Evolutionary conservation across 176 grass and related monocot genomes (phyloP).

Genomic region (Phoenix roebelenii): DNA sequence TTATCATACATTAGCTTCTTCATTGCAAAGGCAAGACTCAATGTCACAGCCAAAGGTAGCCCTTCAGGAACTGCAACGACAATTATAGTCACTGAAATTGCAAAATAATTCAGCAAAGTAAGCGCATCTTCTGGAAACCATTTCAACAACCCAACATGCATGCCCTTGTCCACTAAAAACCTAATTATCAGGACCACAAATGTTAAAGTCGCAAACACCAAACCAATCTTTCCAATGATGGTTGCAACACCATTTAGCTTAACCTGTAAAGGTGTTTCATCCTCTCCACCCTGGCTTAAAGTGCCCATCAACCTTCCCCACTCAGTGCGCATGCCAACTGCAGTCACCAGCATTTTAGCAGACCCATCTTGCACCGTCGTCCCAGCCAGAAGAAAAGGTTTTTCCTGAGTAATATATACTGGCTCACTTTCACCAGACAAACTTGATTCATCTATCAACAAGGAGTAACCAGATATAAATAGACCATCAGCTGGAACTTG

Average conservation of each 20-base stretch:
- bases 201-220: slow-evolving; percentile 66
- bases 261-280: slow-evolving; percentile 94
- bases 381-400: slow-evolving; percentile 86
- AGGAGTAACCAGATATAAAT: slow-evolving; percentile 69
- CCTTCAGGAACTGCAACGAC: slow-evolving; percentile 99
- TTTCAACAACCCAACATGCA: slow-evolving; percentile 45
- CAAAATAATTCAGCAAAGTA: slow-evolving; percentile 83
- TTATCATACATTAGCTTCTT: slow-evolving; percentile 95
- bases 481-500: slow-evolving; percentile 81
- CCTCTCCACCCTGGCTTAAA: slow-evolving; percentile 77
- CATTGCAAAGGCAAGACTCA: slow-evolving; percentile 99
- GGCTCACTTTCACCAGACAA: slow-evolving; percentile 86
- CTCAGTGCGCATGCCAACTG: slow-evolving; percentile 91
- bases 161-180: slow-evolving; percentile 51
- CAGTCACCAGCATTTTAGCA: slow-evolving; percentile 76
- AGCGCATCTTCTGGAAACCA: slow-evolving; percentile 79
- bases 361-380: slow-evolving; percentile 94
- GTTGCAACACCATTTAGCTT: slow-evolving; percentile 96
- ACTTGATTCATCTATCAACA: slow-evolving; percentile 88
- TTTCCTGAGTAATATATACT: slow-evolving; percentile 61
- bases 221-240: slow-evolving; percentile 87
- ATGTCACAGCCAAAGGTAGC: slow-evolving; percentile 80
- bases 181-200: slow-evolving; percentile 77
- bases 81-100: slow-evolving; percentile 84
- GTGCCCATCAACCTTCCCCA: slow-evolving; percentile 98